Evolutionary conservation across 2,329 filamentous ascomycete genomes (phyloP), one percentile per base, ranked within the genome.

Genomic region (Curvularia sp.): DNA sequence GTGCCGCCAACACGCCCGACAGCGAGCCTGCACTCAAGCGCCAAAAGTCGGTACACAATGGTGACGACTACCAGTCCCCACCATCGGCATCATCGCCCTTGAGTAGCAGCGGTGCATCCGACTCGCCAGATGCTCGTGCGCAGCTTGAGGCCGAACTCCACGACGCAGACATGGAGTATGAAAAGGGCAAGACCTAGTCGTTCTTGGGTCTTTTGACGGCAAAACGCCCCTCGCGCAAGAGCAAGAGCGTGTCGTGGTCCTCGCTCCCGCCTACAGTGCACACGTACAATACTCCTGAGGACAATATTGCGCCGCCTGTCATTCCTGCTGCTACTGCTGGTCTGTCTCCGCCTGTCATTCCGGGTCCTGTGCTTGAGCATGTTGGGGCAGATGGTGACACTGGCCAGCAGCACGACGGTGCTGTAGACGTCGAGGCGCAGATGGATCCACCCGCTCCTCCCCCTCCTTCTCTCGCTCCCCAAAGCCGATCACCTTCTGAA

Each of bases 121-220:
- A 46, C 46, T 50, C 49, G 24, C 20, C 65, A 20, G 66, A 72
- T 18, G 64, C 62, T 42, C 66, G 67, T 20, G 71, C 72, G 12
- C 62, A 73, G 55, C 68, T 75, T 4, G 72, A 77, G 41, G 73
- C 75, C 2, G 75, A 76, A 52, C 68, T 75, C 50, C 61, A 66
- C 53, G 68, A 68, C 22, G 65, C 69, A 4, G 66, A 75, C 39
- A 60, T 66, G 58, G 65, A 67, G 24, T 73, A 69, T 56, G 67
- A 71, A 44, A 66, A 70, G 30, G 70, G 68, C 22, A 71, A 72
- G 62, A 67, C 66, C 15, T 72, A 62, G 50, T 61, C 42, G 48
- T 42, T 53, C 46, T 52, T 59, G 49, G 42, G 33, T 41, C 31
- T 49, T 46, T 35, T 48, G 33, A 47, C 20, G 39, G n/a, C 8